Conservation (phyloP, 495 filamentous ascomycete species). For the Talaromyces nanjingensis region DNA sequence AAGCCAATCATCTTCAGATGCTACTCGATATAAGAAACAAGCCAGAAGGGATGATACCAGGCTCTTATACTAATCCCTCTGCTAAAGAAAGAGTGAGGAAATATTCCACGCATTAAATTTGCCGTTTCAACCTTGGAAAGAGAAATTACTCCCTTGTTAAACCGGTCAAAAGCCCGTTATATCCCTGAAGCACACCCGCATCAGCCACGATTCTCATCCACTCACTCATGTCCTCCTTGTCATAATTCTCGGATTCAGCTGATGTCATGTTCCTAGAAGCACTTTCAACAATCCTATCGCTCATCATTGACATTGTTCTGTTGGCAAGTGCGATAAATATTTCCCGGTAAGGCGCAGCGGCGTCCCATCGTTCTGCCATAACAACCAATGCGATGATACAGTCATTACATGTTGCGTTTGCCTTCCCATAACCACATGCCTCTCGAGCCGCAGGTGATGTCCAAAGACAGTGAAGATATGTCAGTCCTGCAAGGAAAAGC, state of each 20-base stretch:
- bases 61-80: too few relatives aligned
- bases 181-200: background rate
- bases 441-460: background rate
- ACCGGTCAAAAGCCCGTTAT: conserved; percentile 1
- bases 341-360: conserved; percentile 13
- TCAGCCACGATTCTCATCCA: background rate
- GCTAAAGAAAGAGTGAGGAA: too few relatives aligned
- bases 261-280: background rate
- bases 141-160: background rate
- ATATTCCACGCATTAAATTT: too few relatives aligned
- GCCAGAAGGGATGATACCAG: too few relatives aligned
- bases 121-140: too few relatives aligned
- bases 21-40: too few relatives aligned
- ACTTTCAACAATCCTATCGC: background rate
- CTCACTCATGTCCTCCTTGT: background rate
- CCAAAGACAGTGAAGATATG: conserved; percentile 18
- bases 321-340: conserved; percentile 6
- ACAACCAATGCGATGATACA: conserved; percentile 13
- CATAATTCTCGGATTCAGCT: background rate
- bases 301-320: background rate
- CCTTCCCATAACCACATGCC: background rate
- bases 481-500: conserved; percentile 17
- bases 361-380: conserved; percentile 14
- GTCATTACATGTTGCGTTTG: conserved; percentile 13
- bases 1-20: too few relatives aligned